Evolutionary conservation across 495 filamentous ascomycete genomes (phyloP).

Genomic region (Talaromyces borbonicus): DNA sequence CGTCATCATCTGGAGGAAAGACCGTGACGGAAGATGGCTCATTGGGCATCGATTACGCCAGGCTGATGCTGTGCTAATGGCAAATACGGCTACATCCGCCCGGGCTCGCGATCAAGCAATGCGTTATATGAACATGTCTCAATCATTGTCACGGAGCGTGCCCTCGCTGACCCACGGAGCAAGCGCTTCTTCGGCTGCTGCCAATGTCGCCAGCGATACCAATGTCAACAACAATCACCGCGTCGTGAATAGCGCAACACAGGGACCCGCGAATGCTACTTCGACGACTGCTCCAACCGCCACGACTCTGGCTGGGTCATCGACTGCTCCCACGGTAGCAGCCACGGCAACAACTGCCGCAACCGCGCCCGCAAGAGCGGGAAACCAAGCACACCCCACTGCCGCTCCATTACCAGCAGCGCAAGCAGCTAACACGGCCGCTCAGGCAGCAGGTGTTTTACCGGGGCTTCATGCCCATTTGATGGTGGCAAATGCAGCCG

Average conservation of each 20-base stretch:
- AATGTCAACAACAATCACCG: neutral
- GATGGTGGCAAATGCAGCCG: slow-evolving; percentile 6
- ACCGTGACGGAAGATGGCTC: slow-evolving; percentile 72
- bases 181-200: neutral
- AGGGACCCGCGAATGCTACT: too few relatives aligned
- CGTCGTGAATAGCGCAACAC: too few relatives aligned
- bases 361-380: neutral
- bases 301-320: too few relatives aligned
- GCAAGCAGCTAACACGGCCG: neutral
- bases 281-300: too few relatives aligned
- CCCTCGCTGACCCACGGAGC: slow-evolving; percentile 7
- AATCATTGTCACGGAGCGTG: slow-evolving; percentile 2
- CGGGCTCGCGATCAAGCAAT: slow-evolving; percentile 2
- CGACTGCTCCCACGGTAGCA: too few relatives aligned
- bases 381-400: neutral
- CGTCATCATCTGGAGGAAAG: slow-evolving; percentile 87
- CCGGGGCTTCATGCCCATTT: neutral
- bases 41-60: slow-evolving; percentile 63
- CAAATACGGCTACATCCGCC: slow-evolving; percentile 11
- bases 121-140: slow-evolving; percentile 2
- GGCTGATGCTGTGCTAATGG: slow-evolving; percentile 43
- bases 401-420: neutral
- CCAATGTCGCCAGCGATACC: neutral
- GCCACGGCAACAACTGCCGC: neutral
- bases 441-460: neutral